A percentile compares a stretch with the other conserved stretches of the same genome.
phyloP scores from a whole-genome alignment of 106 monocot species.

The Gastrodia elata region DNA sequence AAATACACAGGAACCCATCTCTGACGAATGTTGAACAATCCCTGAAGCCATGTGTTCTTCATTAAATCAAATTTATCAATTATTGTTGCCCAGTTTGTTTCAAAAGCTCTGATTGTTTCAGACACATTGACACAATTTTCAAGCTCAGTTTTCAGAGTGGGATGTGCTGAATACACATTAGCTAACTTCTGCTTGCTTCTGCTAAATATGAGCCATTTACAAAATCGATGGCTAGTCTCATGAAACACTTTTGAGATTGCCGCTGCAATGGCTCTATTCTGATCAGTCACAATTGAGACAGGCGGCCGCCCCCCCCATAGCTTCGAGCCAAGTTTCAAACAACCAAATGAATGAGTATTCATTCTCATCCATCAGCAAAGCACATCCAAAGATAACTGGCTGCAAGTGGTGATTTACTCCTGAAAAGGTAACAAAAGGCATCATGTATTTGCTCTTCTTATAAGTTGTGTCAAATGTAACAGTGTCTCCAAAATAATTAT shows the following conservation, averaged over 20 bases:
- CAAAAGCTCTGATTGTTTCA: slow-evolving; percentile 63
- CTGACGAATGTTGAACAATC: slow-evolving; percentile 80
- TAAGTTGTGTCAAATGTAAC: slow-evolving; percentile 87
- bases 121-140: slow-evolving; percentile 77
- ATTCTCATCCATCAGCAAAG: slow-evolving; percentile 81
- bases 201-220: slow-evolving; percentile 90
- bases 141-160: slow-evolving; percentile 55
- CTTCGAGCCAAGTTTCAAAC: slow-evolving; percentile 90
- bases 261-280: slow-evolving; percentile 75
- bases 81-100: slow-evolving; percentile 61
- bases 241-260: slow-evolving; percentile 83
- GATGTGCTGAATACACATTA: slow-evolving; percentile 64
- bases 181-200: slow-evolving; percentile 89
- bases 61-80: slow-evolving; percentile 79
- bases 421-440: slow-evolving; percentile 87
- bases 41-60: slow-evolving; percentile 86
- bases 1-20: slow-evolving; percentile 81
- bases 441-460: slow-evolving; percentile 98
- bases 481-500: slow-evolving; percentile 75
- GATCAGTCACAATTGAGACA: slow-evolving; percentile 73
- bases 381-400: slow-evolving; percentile 84
- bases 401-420: slow-evolving; percentile 93
- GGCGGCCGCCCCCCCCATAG: slow-evolving; percentile 74
- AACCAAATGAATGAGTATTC: slow-evolving; percentile 87
- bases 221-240: slow-evolving; percentile 74